Evolutionary conservation across 306 rosid species (phyloP).

Genomic region (Cucurbita moschata): DNA sequence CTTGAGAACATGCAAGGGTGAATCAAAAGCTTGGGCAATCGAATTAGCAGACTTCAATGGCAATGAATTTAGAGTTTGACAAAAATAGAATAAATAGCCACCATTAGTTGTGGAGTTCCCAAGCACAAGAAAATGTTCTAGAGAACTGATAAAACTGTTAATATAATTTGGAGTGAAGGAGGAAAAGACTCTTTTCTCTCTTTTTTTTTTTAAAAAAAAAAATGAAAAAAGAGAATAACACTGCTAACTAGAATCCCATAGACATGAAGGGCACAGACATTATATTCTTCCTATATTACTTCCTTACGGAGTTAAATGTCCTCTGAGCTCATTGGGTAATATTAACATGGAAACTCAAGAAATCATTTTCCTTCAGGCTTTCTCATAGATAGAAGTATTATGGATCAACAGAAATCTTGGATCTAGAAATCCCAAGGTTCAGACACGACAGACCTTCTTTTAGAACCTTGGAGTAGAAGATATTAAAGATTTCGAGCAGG

Average conservation of each 20-base stretch:
- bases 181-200: background rate
- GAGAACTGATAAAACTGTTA: background rate
- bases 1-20: background rate
- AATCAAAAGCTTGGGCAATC: background rate
- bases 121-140: background rate
- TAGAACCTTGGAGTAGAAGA: constrained; percentile 44
- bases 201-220: background rate
- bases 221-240: background rate
- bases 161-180: background rate
- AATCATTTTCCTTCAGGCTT: background rate
- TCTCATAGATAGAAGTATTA: background rate
- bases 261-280: background rate
- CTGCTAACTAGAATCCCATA: background rate
- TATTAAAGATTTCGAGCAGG: constrained; percentile 67
- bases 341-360: background rate
- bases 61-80: background rate
- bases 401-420: background rate
- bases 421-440: constrained; percentile 9
- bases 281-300: background rate
- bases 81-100: background rate
- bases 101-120: background rate
- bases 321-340: background rate
- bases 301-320: background rate
- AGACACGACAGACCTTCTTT: constrained; percentile 47
- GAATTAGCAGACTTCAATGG: background rate